Conservation (phyloP, 768 basidiomycete genomes). For the Amanita pseudoporphyria region DNA sequence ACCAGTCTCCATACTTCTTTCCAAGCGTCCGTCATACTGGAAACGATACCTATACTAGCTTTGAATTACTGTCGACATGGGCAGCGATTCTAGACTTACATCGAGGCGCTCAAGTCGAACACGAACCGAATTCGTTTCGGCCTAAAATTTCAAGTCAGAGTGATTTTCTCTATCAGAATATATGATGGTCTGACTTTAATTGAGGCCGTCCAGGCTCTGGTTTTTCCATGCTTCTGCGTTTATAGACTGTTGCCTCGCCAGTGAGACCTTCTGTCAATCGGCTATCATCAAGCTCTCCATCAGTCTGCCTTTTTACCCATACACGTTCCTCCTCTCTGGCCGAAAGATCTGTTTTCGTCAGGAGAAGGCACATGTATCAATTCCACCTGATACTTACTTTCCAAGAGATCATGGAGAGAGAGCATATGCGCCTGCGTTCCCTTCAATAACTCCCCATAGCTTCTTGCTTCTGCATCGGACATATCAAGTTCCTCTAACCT, state of each 20-base stretch:
- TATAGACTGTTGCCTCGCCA: constrained; percentile 62
- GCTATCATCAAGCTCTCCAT: constrained; percentile 61
- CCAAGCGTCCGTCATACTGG: constrained; percentile 60
- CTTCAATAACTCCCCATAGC: constrained; percentile 40
- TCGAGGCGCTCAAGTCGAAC: constrained; percentile 63
- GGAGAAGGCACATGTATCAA: not conserved
- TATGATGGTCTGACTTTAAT: constrained; percentile 36
- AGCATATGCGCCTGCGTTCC: constrained; percentile 54
- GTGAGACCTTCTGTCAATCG: constrained; percentile 59
- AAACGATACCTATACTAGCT: constrained; percentile 47
- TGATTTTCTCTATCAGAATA: not conserved
- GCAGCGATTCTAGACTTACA: constrained; percentile 25
- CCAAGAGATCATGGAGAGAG: constrained; percentile 49
- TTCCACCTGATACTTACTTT: constrained; percentile 34
- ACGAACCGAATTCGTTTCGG: constrained; percentile 62
- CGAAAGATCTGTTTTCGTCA: constrained; percentile 37
- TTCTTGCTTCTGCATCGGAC: constrained; percentile 42
- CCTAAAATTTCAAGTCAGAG: constrained; percentile 19
- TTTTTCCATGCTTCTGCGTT: constrained; percentile 60
- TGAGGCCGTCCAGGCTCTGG: constrained; percentile 61
- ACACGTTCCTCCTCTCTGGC: constrained; percentile 63
- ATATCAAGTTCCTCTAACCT: constrained; percentile 57
- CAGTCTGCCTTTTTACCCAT: constrained; percentile 64
- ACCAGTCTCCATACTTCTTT: constrained; percentile 60
- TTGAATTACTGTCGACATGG: not conserved